A percentile compares a stretch with the other conserved stretches of the same genome.
phyloP scores from a whole-genome alignment of 2,329 filamentous ascomycete species.

The Colletotrichum orchidophilum region DNA sequence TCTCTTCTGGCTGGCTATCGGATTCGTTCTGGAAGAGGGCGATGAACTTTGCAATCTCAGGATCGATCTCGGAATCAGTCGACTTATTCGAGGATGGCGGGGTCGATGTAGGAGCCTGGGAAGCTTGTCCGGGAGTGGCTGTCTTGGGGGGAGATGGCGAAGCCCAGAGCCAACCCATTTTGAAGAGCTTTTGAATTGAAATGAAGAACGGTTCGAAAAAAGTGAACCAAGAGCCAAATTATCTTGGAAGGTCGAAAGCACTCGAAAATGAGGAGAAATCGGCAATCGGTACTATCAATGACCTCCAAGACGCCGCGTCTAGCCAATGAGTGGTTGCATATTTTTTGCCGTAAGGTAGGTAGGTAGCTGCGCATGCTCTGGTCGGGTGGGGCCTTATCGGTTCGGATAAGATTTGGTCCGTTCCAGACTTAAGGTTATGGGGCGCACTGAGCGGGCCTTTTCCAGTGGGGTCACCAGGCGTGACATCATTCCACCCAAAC shows the following conservation, averaged over 20 bases:
- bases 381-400: constrained; percentile 10
- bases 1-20: constrained; percentile 38
- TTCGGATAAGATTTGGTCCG: constrained; percentile 26
- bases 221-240: no score
- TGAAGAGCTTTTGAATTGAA: constrained; percentile 30
- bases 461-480: constrained; percentile 9
- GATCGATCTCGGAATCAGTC: constrained; percentile 46
- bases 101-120: constrained; percentile 36
- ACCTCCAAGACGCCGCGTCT: constrained; percentile 23
- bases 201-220: not conserved
- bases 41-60: constrained; percentile 65
- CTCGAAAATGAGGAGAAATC: constrained; percentile 26
- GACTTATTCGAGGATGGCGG: constrained; percentile 33
- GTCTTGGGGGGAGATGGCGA: constrained; percentile 47
- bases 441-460: not conserved
- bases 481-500: constrained; percentile 30
- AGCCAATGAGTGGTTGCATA: constrained; percentile 32
- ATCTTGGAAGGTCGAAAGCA: not conserved
- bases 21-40: constrained; percentile 53
- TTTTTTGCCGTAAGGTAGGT: constrained; percentile 26
- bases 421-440: not conserved
- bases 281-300: constrained; percentile 26
- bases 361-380: constrained; percentile 6
- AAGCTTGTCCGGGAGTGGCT: constrained; percentile 37
- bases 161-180: constrained; percentile 73